Conservation (phyloP, 768 basidiomycete genomes). For the Amanita pseudoporphyria region DNA sequence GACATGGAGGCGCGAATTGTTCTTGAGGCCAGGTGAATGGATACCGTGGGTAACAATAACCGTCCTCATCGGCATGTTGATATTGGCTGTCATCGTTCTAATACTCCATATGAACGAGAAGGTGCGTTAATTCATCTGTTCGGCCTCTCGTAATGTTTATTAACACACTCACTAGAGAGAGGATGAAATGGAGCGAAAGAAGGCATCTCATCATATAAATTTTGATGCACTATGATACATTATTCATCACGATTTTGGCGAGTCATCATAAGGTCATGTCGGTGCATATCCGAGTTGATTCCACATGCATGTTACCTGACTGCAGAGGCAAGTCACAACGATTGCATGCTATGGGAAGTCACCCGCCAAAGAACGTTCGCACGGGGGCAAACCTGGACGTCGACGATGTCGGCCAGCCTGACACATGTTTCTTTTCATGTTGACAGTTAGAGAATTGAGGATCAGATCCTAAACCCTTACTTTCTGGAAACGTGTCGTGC, state of each 20-base stretch:
- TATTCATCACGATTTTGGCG: neutral
- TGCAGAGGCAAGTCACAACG: too few species aligned
- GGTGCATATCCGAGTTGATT: too few species aligned
- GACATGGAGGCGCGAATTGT: slow-evolving; percentile 82
- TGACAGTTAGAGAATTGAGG: too few species aligned
- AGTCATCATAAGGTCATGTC: neutral
- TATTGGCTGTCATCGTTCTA: slow-evolving; percentile 77
- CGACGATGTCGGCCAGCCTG: too few species aligned
- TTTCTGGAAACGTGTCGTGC: too few species aligned
- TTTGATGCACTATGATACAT: slow-evolving; percentile 86
- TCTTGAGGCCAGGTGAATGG: slow-evolving; percentile 92
- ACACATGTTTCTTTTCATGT: too few species aligned
- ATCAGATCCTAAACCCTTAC: too few species aligned
- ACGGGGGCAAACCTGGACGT: too few species aligned
- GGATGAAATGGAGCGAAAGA: slow-evolving; percentile 84
- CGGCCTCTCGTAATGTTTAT: slow-evolving; percentile 3
- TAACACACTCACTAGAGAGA: slow-evolving; percentile 50
- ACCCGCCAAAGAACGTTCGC: too few species aligned
- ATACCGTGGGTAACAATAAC: slow-evolving; percentile 95
- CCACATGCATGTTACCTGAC: too few species aligned
- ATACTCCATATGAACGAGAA: slow-evolving; percentile 89
- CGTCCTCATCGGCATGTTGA: slow-evolving; percentile 59
- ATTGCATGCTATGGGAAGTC: too few species aligned
- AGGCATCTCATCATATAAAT: slow-evolving; percentile 92
- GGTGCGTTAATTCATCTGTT: slow-evolving; percentile 37